These are phyloP conservation scores for Calendula officinalis DNA, from an alignment of 129 eudicot genomes.

Conservation along the genomic window DNA sequence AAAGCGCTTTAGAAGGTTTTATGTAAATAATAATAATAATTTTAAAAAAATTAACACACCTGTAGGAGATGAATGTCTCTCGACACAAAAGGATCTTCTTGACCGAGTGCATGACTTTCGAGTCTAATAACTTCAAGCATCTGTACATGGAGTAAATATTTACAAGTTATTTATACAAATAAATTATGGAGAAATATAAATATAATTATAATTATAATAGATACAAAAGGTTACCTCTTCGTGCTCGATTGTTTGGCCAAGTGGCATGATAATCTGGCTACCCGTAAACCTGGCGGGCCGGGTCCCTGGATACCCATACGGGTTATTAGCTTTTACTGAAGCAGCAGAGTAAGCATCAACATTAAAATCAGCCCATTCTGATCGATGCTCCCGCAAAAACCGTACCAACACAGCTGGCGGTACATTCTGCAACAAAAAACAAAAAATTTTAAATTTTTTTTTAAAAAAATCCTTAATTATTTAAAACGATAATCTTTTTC, in stretches of 20 bases:
- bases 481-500: neutral
- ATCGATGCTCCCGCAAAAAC: conserved; percentile 88
- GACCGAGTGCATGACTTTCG: conserved; percentile 82
- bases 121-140: conserved; percentile 95
- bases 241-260: conserved; percentile 87
- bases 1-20: neutral
- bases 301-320: conserved; percentile 65
- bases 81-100: conserved; percentile 68
- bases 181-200: neutral
- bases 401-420: conserved; percentile 88
- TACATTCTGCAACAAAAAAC: conserved; percentile 58
- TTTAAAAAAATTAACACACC: conserved; percentile 38
- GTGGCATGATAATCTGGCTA: conserved; percentile 92
- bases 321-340: conserved; percentile 51
- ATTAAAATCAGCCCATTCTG: conserved; percentile 94
- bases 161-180: neutral
- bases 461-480: conserved; percentile 7
- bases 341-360: conserved; percentile 93
- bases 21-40: neutral
- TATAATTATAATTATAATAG: neutral
- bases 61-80: conserved; percentile 89
- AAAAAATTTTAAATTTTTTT: neutral
- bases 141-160: conserved; percentile 47
- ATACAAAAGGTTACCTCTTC: conserved; percentile 60
- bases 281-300: conserved; percentile 84